Conservation (phyloP, 768 basidiomycete genomes). For the Strobilomyces confusus region DNA sequence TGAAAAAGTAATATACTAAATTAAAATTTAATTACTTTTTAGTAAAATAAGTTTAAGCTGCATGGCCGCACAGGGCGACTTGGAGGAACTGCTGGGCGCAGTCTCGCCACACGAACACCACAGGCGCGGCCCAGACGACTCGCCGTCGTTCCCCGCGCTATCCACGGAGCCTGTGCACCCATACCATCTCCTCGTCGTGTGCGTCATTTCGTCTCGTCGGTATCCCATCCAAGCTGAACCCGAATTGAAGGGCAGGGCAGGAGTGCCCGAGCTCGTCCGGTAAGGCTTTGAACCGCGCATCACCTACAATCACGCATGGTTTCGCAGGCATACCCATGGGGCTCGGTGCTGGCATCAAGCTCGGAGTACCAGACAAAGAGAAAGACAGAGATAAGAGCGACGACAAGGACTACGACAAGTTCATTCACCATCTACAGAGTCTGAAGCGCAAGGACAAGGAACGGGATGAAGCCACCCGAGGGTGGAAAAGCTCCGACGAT, state of each 20-base stretch:
- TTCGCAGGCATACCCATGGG: constrained; percentile 69
- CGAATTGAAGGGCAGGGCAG: constrained; percentile 56
- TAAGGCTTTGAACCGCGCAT: constrained; percentile 18
- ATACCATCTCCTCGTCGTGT: constrained; percentile 80
- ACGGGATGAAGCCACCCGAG: constrained; percentile 31
- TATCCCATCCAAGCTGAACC: constrained; percentile 10
- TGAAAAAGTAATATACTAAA: no score
- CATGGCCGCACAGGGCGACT: constrained; percentile 52
- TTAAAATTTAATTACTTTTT: no score
- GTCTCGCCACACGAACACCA: constrained; percentile 41
- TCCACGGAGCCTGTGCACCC: constrained; percentile 54
- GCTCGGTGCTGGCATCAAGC: constrained; percentile 71
- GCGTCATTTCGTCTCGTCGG: constrained; percentile 26
- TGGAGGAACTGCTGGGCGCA: constrained; percentile 65
- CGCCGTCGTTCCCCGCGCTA: constrained; percentile 42
- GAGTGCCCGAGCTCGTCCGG: constrained; percentile 83
- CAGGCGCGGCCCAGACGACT: constrained; percentile 25
- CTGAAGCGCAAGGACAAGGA: constrained; percentile 37
- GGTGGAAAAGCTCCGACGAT: constrained; percentile 36
- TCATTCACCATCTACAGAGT: constrained; percentile 22
- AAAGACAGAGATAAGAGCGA: constrained; percentile 33
- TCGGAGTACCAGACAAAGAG: constrained; percentile 50
- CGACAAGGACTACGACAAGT: constrained; percentile 30
- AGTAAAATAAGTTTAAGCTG: no score
- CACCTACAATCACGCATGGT: neutral